A percentile compares a stretch with the other conserved stretches of the same genome.
These are phyloP conservation scores for Crithidia bombi DNA, from an alignment of 208 protist species.

Conservation along the genomic window DNA sequence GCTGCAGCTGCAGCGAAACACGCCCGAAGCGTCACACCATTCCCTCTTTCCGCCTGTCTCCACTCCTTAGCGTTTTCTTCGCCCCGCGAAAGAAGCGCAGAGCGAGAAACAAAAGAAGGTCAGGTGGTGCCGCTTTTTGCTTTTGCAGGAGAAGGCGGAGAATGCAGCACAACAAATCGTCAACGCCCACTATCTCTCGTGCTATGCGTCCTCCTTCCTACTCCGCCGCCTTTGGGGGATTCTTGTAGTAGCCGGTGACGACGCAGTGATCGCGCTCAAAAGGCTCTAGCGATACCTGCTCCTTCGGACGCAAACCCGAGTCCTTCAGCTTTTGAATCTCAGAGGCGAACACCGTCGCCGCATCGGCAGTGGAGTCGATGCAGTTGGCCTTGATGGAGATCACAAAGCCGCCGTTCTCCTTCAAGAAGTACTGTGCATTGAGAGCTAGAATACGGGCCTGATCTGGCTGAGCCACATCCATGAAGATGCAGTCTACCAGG, in stretches of 20 bases:
- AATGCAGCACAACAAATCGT: no score
- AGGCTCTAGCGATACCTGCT: slow-evolving; percentile 99
- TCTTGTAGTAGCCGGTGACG: slow-evolving; percentile 91
- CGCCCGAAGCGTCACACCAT: neutral
- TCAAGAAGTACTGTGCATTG: slow-evolving; percentile 99
- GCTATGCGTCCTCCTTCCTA: no score
- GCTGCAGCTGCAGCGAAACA: no score
- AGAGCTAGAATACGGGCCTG: slow-evolving; percentile 99
- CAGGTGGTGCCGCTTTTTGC: no score
- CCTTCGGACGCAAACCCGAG: slow-evolving; percentile 97
- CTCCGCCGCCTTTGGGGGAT: slow-evolving; percentile 55
- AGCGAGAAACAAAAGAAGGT: neutral
- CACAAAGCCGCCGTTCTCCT: slow-evolving; percentile 99
- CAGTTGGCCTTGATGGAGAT: slow-evolving; percentile 99
- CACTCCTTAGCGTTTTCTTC: neutral
- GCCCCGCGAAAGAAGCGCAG: neutral
- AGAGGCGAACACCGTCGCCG: slow-evolving; percentile 97
- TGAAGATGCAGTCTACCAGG: slow-evolving; percentile 99
- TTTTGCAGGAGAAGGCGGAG: neutral
- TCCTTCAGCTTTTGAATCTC: slow-evolving; percentile 98
- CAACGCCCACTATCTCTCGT: no score
- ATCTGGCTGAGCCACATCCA: slow-evolving; percentile 99
- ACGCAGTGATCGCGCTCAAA: slow-evolving; percentile 99
- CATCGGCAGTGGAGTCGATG: slow-evolving; percentile 99
- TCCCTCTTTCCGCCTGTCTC: neutral